A percentile compares a stretch with the other conserved stretches of the same genome.
phyloP scores from a whole-genome alignment of 768 basidiomycete genomes.

The Leccinum boreale region DNA sequence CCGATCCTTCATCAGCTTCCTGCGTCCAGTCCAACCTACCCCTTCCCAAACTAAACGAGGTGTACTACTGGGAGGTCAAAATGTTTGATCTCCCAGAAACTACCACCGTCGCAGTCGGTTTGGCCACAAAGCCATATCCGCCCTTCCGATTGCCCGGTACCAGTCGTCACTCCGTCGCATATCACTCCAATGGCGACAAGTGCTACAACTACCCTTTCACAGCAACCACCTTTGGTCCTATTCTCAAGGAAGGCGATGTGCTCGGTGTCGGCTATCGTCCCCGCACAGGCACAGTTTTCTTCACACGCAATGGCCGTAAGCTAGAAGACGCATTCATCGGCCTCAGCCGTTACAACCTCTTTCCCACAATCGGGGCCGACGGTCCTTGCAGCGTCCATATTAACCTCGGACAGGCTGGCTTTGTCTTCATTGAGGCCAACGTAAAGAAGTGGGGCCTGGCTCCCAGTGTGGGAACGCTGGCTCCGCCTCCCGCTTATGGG shows the following conservation, averaged over 20 bases:
- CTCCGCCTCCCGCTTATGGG: conserved; percentile 97
- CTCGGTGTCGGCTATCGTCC: conserved; percentile 95
- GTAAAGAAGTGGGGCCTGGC: conserved; percentile 99
- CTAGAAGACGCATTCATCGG: conserved; percentile 95
- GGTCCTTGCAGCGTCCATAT: conserved; percentile 96
- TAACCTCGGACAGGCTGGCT: conserved; percentile 96
- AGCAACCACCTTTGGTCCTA: conserved; percentile 74
- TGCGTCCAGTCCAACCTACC: conserved; percentile 97
- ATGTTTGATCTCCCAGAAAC: conserved; percentile 93
- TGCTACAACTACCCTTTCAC: conserved; percentile 97
- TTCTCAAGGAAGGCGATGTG: conserved; percentile 90
- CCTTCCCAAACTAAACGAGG: conserved; percentile 95
- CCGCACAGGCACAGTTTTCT: conserved; percentile 97
- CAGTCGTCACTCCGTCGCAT: conserved; percentile 86
- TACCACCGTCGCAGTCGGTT: conserved; percentile 87
- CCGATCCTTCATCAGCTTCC: conserved; percentile 91
- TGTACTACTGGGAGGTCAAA: conserved; percentile 99
- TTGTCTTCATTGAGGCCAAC: conserved; percentile 99
- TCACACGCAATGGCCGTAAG: conserved; percentile 96
- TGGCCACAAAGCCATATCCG: conserved; percentile 97
- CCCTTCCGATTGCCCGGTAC: conserved; percentile 88
- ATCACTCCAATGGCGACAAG: conserved; percentile 96
- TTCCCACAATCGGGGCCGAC: conserved; percentile 95
- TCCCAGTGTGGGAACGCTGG: conserved; percentile 94
- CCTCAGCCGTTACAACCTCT: conserved; percentile 86